Evolutionary conservation across 306 rosid genomes (phyloP), one percentile per base, ranked within the genome.

Genomic region (Dalbergia cultrata): DNA sequence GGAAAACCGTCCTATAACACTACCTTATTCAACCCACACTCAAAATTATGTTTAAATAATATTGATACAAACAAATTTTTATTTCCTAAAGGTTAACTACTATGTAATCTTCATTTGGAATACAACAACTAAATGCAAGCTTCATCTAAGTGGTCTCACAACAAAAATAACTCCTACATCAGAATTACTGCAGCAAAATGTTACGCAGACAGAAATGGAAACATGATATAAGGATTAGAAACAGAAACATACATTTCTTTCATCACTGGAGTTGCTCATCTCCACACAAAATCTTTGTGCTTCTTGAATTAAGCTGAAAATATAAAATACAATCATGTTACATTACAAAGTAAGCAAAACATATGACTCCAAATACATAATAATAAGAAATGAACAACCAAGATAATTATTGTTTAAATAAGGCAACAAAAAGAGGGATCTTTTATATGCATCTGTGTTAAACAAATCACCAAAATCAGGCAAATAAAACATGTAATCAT

Each of bases 221-320:
- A 53, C 21, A 69, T 21, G 70, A 68, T 53, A 68, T 53, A 80
- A 49, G 49, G 43, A 74, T 75, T 63, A 75, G 78, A 50, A 60
- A 75, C 19, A 75, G 67, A 77, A 80, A 74, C 92, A 57, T 93
- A 95, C 99, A 83, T 92, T 89, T 87, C 93, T 89, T 80, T 93
- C 82, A 80, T 83, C 92, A 82, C 81, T 74, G 43, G 89, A 82
- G 72, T 87, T 92, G 72, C 81, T 83, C 53, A 87, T 81, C 86
- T 90, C 98, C 66, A 22, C 78, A 62, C 74, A 86, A 70, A 87
- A 72, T 35, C 90, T 93, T 75, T 96, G 97, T 61, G 81, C 94
- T 84, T 89, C 94, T 80, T 88, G 97, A 90, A 90, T 90, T 86
- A 93, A 88, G 87, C 99, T 96, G 96, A 84, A 85, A 79, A 72